A percentile compares a stretch with the other conserved stretches of the same genome.
Evolutionary conservation across 257 asterid species (phyloP).

Genomic region (Coffea canephora): DNA sequence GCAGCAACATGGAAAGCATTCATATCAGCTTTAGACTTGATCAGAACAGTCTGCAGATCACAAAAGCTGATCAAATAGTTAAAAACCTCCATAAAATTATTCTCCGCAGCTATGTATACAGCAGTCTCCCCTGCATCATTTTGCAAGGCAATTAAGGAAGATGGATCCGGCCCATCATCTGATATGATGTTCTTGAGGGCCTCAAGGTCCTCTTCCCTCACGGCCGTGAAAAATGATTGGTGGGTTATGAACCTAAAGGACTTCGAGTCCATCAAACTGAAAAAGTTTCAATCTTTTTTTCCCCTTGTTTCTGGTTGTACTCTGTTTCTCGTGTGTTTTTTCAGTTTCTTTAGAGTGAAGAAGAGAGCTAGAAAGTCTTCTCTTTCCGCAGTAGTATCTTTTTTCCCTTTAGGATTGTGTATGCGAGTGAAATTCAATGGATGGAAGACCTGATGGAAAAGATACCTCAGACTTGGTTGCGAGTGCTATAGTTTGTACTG

Average conservation of each 20-base stretch:
- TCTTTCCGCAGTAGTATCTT: not conserved
- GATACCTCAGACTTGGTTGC: not conserved
- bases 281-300: constrained; percentile 23
- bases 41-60: constrained; percentile 54
- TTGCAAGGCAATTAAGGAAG: constrained; percentile 60
- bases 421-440: not conserved
- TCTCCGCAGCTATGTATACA: constrained; percentile 69
- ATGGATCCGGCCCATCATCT: constrained; percentile 63
- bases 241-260: constrained; percentile 76
- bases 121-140: constrained; percentile 80
- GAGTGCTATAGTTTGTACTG: not conserved
- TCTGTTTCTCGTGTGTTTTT: not conserved
- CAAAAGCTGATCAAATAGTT: constrained; percentile 61
- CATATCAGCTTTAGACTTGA: constrained; percentile 79
- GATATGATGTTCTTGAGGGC: constrained; percentile 49
- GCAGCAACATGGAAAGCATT: constrained; percentile 84
- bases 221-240: constrained; percentile 81
- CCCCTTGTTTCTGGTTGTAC: not conserved
- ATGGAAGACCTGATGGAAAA: not conserved
- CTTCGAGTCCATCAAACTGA: constrained; percentile 59
- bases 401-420: not conserved
- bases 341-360: not conserved
- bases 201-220: constrained; percentile 69
- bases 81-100: constrained; percentile 50
- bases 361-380: not conserved